Base-by-base conservation (phyloP, 2,329 filamentous ascomycete genomes). In the Fusarium neocosmosporiellum region DNA sequence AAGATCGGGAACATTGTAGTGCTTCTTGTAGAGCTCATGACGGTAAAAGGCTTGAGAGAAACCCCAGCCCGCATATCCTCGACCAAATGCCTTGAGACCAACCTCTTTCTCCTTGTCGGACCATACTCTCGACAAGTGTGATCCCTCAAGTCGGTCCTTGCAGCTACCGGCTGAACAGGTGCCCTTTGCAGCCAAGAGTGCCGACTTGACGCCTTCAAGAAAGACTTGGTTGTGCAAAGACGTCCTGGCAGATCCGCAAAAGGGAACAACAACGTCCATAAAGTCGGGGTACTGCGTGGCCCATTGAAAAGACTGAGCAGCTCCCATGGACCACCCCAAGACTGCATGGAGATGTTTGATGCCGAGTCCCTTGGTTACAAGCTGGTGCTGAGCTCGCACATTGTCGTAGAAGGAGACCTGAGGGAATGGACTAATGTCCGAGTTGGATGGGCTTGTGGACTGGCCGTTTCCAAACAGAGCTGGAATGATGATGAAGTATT, bases 61-160 rank as follows among this genome's bases (percentile, higher is more conserved):
- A 0, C 94, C 93, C 93, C 90, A 96, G 1, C 93, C 93, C 1
- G 93, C 93, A 80, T 96, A 96, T 0, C 91, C 93, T 50, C 92
- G 86, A 0, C 88, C 92, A 65, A 96, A 88, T 0, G 93, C 93
- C 76, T 92, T 94, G 43, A 96, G 78, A 65, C 86, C 78, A 31
- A 77, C 57, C 72, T 76, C 33, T 75, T 81, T 77, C 75, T 83
- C 75, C 84, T 73, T 84, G 80, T 83, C 91, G 5, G 78, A 77
- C 82, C 82, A 83, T 4, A 46, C 43, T 4, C 70, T 66, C 48
- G 71, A 18, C 50, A 69, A 6, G 63, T 69, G 55, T 60, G 70
- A 16, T 70, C 79, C 22, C 77, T 74, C 70, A 3, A 67, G 57
- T 4, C 72, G 55, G 0, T 83, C 83, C 2, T 78, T 78, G 4